These are phyloP conservation scores for Trypanosoma avium DNA, from an alignment of 208 protist species.

Conservation along the genomic window DNA sequence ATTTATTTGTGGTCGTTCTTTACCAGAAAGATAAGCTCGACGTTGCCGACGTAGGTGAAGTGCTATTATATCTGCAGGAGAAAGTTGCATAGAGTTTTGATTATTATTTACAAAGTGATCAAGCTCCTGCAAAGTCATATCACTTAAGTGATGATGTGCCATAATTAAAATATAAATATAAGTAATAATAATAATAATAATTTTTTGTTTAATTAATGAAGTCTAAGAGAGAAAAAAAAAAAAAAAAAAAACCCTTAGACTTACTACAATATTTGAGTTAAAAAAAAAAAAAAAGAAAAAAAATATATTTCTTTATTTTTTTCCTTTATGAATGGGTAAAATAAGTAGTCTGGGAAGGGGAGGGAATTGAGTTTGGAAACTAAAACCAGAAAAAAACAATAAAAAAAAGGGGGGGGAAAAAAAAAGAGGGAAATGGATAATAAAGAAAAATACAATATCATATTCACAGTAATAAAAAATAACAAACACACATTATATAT, in stretches of 20 bases:
- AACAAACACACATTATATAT: neutral
- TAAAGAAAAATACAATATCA: conserved; percentile 14
- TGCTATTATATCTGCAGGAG: conserved; percentile 36
- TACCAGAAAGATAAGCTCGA: conserved; percentile 27
- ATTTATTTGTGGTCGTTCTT: neutral
- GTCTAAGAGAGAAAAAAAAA: no score
- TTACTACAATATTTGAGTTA: no score
- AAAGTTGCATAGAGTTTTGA: conserved; percentile 11
- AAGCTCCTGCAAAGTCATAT: conserved; percentile 18
- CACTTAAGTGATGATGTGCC: conserved; percentile 19
- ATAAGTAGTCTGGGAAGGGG: no score
- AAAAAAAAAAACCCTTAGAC: no score
- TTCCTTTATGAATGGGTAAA: no score
- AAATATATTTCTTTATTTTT: no score
- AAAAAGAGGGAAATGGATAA: conserved; percentile 14
- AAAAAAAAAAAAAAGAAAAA: no score
- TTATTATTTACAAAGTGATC: conserved; percentile 15
- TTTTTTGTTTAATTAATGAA: no score
- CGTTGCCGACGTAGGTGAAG: conserved; percentile 41
- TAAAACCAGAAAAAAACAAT: no score
- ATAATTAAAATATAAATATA: conserved; percentile 8
- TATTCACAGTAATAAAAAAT: conserved; percentile 10
- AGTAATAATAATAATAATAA: conserved; percentile 4
- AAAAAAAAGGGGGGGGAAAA: neutral
- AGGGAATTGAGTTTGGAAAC: no score